Evolutionary conservation across 176 grass and related monocot genomes (phyloP).

Genomic region (Metroxylon sagu): DNA sequence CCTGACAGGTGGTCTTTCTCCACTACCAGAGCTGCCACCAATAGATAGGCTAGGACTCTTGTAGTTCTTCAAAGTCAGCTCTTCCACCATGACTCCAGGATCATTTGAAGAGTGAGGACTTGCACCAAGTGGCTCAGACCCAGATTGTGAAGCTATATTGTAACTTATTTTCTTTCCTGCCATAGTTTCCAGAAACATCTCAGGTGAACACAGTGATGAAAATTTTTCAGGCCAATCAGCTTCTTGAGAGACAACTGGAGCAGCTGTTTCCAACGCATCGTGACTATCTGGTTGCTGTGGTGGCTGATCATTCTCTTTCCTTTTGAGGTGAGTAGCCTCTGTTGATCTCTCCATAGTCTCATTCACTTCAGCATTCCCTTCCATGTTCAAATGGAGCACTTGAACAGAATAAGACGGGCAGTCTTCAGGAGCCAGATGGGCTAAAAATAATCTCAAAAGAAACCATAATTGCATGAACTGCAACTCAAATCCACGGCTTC

Average conservation of each 20-base stretch:
- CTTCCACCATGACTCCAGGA: conserved; percentile 1
- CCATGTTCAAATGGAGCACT: background rate
- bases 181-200: too few species aligned
- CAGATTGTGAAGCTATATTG: too few species aligned
- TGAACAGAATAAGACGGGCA: too few species aligned
- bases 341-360: background rate
- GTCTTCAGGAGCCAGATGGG: too few species aligned
- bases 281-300: conserved; percentile 3
- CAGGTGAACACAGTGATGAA: background rate
- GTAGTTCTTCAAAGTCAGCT: conserved; percentile 11
- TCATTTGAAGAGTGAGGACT: background rate
- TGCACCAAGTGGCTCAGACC: background rate
- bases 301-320: conserved; percentile 4
- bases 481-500: too few species aligned
- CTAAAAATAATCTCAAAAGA: too few species aligned
- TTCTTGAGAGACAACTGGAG: background rate
- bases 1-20: background rate
- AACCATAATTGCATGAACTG: too few species aligned
- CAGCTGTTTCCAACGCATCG: conserved; percentile 1
- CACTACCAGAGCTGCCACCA: background rate
- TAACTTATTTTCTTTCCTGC: too few species aligned
- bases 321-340: background rate
- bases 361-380: background rate
- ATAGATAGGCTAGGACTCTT: background rate
- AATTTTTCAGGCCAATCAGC: conserved; percentile 2